Base-by-base conservation (phyloP, 768 basidiomycete genomes). In the Hericium rajendrae region DNA sequence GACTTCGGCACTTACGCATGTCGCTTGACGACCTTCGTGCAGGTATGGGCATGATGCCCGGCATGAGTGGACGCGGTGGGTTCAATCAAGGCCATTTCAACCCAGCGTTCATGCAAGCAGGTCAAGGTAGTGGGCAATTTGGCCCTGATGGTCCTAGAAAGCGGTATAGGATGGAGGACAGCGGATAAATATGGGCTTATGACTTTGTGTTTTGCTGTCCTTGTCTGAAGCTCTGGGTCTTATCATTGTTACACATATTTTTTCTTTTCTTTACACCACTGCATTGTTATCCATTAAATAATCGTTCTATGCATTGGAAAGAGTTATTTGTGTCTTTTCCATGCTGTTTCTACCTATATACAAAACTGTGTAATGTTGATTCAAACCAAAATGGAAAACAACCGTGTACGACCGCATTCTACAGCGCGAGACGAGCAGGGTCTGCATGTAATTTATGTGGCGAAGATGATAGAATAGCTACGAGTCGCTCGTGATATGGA, bases 1-100 rank as follows among this genome's bases (percentile, higher is more conserved):
- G n/a, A 46, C 20, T 41, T 16, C 6, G 51, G 38, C 41, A 48
- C 51, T 58, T 63, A 59, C 57, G 63, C 59, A 58, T 58, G 57
- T 59, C 38, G 59, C 62, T 62, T 58, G 59, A 58, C 64, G 58
- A 60, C 62, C 58, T 66, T 58, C 53, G 63, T 68, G 71, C 68
- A 76, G 75, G 74, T 69, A 78, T 78, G 76, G 80, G 79, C 65
- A 78, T 78, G 75, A 76, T 80, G 74, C 26, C 32, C 11, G 62
- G 60, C 46, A 59, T 63, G 55, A 57, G 60, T 18, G 54, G 46
- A n/a, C 69, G 79, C 54, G 77, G 80, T 53, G 77, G 77, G 48
- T 77, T 75, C 67, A 76, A 72, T 59, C 76, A 76, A 64, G 85
- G 85, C 15, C 85, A 88, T 71, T 83, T 85, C 73, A 88, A 88